Conservation (phyloP, 78 protist species). For the Diacronema lutheri region DNA sequence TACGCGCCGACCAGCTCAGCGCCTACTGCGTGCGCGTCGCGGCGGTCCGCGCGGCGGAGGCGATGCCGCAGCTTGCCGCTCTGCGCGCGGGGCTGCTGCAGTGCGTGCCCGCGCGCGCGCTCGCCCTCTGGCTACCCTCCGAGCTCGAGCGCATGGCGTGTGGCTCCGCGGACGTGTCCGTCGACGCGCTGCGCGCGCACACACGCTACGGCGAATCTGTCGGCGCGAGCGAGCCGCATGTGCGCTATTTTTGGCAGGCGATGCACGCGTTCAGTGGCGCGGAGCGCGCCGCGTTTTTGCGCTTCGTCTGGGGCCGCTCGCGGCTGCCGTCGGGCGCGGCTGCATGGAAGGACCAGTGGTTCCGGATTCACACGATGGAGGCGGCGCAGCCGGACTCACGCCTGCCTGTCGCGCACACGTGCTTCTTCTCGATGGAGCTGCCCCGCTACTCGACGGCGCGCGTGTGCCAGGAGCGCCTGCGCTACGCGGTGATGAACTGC, state of each 20-base stretch:
- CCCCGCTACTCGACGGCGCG: constrained; percentile 64
- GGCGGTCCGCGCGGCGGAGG: not conserved
- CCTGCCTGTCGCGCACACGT: constrained; percentile 68
- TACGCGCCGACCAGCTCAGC: not conserved
- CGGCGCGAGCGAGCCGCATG: constrained; percentile 2
- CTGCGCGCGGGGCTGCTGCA: constrained; percentile 3
- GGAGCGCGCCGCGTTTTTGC: constrained; percentile 6
- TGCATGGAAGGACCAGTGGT: constrained; percentile 5
- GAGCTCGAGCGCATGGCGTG: constrained; percentile 41
- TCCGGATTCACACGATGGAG: constrained; percentile 4
- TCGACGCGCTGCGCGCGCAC: not conserved
- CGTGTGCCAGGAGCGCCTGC: constrained; percentile 50
- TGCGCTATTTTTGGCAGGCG: constrained; percentile 21
- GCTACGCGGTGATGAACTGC: constrained; percentile 75
- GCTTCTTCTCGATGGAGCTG: constrained; percentile 75
- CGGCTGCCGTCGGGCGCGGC: constrained; percentile 27
- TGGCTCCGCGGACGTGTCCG: constrained; percentile 9
- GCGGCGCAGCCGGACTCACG: not conserved
- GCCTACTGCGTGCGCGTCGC: not conserved
- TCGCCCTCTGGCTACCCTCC: constrained; percentile 23
- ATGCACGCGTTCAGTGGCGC: constrained; percentile 1
- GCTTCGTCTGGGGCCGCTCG: constrained; percentile 28
- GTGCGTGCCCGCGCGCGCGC: constrained; percentile 6
- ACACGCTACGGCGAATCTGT: not conserved
- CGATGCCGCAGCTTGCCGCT: not conserved